Evolutionary conservation across 345 rosid genomes (phyloP), one percentile per base, ranked within the genome.

Genomic region (Syzygium jambos): DNA sequence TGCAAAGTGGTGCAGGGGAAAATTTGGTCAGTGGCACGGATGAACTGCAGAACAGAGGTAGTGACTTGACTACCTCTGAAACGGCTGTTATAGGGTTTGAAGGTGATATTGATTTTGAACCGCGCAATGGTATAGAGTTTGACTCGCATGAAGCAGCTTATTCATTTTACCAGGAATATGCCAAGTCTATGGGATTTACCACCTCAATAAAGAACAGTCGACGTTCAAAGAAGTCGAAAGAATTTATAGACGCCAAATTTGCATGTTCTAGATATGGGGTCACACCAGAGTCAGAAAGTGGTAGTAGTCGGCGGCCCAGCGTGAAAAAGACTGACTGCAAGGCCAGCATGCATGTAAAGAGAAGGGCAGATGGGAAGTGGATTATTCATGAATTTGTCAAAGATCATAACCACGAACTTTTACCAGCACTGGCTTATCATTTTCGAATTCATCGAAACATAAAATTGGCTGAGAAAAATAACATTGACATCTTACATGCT

Each of bases 301-400:
- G 90, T 51, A 86, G 84, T 86, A 87, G 87, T 51, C 90, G 90
- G 46, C 86, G 90, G 52, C 93, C 93, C 63, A 90, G 92, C 27
- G 88, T 92, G 54, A 90, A 90, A 88, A 93, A 93, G 90, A 93
- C 94, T 3, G 92, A 93, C 78, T 93, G 94, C 90, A 93, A 93
- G 86, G 94, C 94, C n/a, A 91, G 93, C 89, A 93, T 93, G 94
- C 94, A 93, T 89, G 94, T 93, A 51, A 92, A 93, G 89, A 92
- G 94, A 88, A 92, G 90, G 86, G 77, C 85, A 8, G 94, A 93
- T 88, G 94, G 93, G 63, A 93, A 93, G 84, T 93, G 94, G 94
- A 89, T 92, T 51, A 93, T 93, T 85, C 94, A 93, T 85, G 89
- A 89, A 84, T 93, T 93, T 86, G 88, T 92, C 51, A 93, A 93